Evolutionary conservation across 441 rosid species (phyloP).

Genomic region (Croton setiger): DNA sequence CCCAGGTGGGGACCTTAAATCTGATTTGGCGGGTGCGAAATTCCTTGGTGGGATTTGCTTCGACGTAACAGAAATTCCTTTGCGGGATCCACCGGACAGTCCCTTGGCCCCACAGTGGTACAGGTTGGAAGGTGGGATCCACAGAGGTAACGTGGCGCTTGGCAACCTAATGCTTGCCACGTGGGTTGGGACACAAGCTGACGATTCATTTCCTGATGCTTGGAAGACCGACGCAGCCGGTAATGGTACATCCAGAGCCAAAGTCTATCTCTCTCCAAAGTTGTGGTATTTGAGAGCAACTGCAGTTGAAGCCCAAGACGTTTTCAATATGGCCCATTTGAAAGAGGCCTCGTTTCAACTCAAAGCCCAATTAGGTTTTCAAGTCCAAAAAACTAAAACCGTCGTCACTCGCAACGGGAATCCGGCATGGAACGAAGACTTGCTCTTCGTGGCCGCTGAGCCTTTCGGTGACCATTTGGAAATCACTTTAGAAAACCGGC

Average conservation of each 20-base stretch:
- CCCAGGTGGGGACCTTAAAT: constrained; percentile 9
- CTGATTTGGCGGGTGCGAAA: constrained; percentile 34
- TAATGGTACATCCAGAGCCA: constrained; percentile 69
- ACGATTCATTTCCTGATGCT: constrained; percentile 83
- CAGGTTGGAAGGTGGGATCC: constrained; percentile 46
- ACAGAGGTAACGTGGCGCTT: constrained; percentile 59
- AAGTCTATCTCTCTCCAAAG: constrained; percentile 84
- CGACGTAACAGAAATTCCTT: constrained; percentile 72
- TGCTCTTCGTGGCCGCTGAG: constrained; percentile 81
- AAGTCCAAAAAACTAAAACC: constrained; percentile 59
- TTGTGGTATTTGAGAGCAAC: constrained; percentile 82
- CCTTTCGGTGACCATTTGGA: constrained; percentile 59
- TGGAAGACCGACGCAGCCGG: constrained; percentile 81
- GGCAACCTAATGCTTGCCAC: constrained; percentile 68
- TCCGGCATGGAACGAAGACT: constrained; percentile 81
- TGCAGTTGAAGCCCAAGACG: constrained; percentile 79
- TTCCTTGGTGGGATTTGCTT: constrained; percentile 85
- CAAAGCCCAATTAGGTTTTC: constrained; percentile 72
- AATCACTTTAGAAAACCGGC: constrained; percentile 62
- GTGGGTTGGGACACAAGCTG: constrained; percentile 93
- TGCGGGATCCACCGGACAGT: constrained; percentile 84
- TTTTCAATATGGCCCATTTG: constrained; percentile 42
- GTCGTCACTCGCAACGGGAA: constrained; percentile 49
- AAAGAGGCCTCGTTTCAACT: constrained; percentile 43
- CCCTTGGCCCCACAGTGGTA: constrained; percentile 95